Percentiles rank a stretch among this genome's conserved stretches.
These are phyloP conservation scores for Jackrogersella multiformis DNA, from an alignment of 495 filamentous ascomycete genomes.

Conservation along the genomic window DNA sequence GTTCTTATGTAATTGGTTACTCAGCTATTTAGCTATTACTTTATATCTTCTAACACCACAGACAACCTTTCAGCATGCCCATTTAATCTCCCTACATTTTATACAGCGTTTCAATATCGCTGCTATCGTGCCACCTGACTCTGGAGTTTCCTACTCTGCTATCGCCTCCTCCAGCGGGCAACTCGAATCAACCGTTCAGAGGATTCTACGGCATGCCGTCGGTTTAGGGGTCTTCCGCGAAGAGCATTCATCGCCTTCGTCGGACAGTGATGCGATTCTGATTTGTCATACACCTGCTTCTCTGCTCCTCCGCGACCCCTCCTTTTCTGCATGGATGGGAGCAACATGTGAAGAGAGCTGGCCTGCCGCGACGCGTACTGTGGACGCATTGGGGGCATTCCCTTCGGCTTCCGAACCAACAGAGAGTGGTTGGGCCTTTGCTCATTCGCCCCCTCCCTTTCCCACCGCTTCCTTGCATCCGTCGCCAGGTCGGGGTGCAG, in stretches of 20 bases:
- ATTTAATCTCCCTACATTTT: constrained; percentile 1
- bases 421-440: constrained; percentile 1
- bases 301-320: constrained; percentile 1
- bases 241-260: not conserved
- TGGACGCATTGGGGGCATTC: not conserved
- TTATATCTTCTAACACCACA: not conserved
- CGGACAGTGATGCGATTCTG: not conserved
- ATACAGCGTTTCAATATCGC: constrained; percentile 7
- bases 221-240: not conserved
- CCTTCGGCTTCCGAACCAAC: not conserved
- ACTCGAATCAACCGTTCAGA: not conserved
- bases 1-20: not conserved
- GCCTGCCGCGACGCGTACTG: constrained; percentile 1
- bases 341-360: constrained; percentile 7
- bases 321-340: not conserved
- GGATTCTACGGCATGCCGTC: not conserved
- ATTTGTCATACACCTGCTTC: constrained; percentile 1
- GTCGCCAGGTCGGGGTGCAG: not conserved
- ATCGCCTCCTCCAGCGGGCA: not conserved
- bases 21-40: not conserved
- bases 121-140: not conserved
- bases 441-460: not conserved
- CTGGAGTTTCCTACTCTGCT: not conserved
- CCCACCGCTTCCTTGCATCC: not conserved
- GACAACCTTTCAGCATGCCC: not conserved